Conservation (phyloP, 164 flowering plant genomes). For the Dillenia turbinata region DNA sequence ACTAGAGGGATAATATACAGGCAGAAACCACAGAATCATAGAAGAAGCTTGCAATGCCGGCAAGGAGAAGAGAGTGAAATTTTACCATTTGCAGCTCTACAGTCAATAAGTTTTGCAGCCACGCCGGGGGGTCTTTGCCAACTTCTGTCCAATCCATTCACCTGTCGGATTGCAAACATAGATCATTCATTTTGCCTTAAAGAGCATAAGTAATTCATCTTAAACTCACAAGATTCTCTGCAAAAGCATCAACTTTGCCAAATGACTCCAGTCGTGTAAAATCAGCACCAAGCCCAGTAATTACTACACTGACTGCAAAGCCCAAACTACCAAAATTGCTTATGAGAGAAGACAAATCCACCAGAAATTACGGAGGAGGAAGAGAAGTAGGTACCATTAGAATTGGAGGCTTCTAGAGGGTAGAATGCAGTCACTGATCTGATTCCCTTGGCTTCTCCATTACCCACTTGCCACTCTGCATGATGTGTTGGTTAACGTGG, state of each 20-base stretch:
- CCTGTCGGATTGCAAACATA: constrained; percentile 28
- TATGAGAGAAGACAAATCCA: constrained; percentile 3
- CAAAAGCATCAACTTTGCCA: constrained; percentile 88
- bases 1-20: background rate
- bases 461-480: constrained; percentile 85
- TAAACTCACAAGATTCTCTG: constrained; percentile 69
- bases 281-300: constrained; percentile 90
- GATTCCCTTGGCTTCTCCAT: constrained; percentile 63
- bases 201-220: background rate
- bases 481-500: background rate
- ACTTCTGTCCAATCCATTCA: constrained; percentile 90
- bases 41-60: no score
- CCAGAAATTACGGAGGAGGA: background rate
- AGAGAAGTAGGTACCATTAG: constrained; percentile 48
- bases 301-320: constrained; percentile 73
- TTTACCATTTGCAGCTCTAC: constrained; percentile 69
- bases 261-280: constrained; percentile 90
- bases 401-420: constrained; percentile 55
- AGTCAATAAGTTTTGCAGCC: constrained; percentile 68
- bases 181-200: background rate
- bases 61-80: background rate
- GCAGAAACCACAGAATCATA: background rate
- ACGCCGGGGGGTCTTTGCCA: constrained; percentile 96
- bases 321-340: constrained; percentile 6
- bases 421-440: constrained; percentile 78